phyloP scores from a whole-genome alignment of 768 basidiomycete genomes.

The Pholiota conissans region DNA sequence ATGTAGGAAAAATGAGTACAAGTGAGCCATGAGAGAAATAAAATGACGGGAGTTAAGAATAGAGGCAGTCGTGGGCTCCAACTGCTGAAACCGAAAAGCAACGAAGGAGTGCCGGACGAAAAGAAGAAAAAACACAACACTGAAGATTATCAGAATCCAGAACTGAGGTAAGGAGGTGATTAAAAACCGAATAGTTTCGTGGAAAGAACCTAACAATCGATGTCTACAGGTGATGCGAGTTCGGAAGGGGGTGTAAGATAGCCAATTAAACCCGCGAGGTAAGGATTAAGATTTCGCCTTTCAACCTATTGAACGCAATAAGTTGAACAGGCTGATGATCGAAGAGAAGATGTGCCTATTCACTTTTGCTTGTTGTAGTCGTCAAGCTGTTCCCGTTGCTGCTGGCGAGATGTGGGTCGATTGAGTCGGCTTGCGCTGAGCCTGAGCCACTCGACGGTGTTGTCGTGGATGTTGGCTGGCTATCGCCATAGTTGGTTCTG shows the following conservation, averaged over 20 bases:
- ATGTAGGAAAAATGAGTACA: slow-evolving; percentile 3
- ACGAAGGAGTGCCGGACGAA: not conserved
- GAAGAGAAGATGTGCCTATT: not conserved
- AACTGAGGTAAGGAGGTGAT: not conserved
- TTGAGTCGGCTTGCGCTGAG: slow-evolving; percentile 25
- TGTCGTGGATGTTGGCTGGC: slow-evolving; percentile 22
- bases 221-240: not conserved
- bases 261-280: slow-evolving; percentile 1
- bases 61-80: not conserved
- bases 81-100: not conserved
- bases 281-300: not conserved
- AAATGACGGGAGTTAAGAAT: too few relatives aligned
- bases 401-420: slow-evolving; percentile 35
- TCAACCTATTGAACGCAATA: not conserved
- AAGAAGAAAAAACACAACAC: not conserved
- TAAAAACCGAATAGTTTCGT: not conserved
- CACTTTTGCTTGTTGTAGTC: slow-evolving; percentile 19
- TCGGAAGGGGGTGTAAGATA: not conserved
- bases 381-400: slow-evolving; percentile 8
- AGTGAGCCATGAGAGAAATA: not conserved
- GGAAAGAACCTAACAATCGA: not conserved
- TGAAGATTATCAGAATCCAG: not conserved
- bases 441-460: slow-evolving; percentile 28
- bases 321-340: not conserved
- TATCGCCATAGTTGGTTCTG: slow-evolving; percentile 25